Percentiles rank a stretch among this genome's conserved stretches.
Conservation (phyloP, 2,329 filamentous ascomycete species). For the Botrytis sinoallii region DNA sequence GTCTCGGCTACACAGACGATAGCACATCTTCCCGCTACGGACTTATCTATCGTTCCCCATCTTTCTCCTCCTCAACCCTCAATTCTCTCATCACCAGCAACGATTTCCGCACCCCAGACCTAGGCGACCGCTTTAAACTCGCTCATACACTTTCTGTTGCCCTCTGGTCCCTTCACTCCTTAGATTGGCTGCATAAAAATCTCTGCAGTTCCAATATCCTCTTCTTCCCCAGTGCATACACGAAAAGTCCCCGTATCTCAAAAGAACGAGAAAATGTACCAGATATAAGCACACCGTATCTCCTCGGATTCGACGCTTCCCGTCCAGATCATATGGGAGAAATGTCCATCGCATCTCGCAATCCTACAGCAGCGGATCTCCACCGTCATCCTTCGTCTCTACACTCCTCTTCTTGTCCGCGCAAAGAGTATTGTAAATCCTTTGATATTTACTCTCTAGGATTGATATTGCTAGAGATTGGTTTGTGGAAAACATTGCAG, state of each 20-base stretch:
- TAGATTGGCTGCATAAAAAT: constrained; percentile 52
- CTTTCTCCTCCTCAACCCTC: constrained; percentile 41
- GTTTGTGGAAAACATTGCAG: constrained; percentile 45
- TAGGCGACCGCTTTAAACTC: constrained; percentile 44
- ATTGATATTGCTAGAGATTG: constrained; percentile 49
- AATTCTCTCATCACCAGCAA: constrained; percentile 42
- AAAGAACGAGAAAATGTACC: constrained; percentile 39
- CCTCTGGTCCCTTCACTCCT: constrained; percentile 50
- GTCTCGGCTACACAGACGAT: constrained; percentile 48
- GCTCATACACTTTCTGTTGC: constrained; percentile 45
- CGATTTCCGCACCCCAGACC: constrained; percentile 45
- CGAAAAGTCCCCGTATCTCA: constrained; percentile 31
- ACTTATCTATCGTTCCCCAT: constrained; percentile 43
- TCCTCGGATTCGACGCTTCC: constrained; percentile 44
- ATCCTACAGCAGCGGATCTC: constrained; percentile 41
- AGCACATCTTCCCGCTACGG: constrained; percentile 42
- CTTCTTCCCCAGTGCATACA: constrained; percentile 44
- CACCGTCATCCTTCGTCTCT: constrained; percentile 48
- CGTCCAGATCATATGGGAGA: constrained; percentile 40
- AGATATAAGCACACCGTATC: constrained; percentile 41
- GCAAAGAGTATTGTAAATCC: constrained; percentile 41
- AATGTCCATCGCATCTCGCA: constrained; percentile 42
- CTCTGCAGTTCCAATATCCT: constrained; percentile 42
- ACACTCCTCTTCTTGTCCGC: constrained; percentile 38
- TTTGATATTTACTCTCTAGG: constrained; percentile 47